Evolutionary conservation across 2,329 filamentous ascomycete species (phyloP).

Genomic region (Penicillium brasilianum): DNA sequence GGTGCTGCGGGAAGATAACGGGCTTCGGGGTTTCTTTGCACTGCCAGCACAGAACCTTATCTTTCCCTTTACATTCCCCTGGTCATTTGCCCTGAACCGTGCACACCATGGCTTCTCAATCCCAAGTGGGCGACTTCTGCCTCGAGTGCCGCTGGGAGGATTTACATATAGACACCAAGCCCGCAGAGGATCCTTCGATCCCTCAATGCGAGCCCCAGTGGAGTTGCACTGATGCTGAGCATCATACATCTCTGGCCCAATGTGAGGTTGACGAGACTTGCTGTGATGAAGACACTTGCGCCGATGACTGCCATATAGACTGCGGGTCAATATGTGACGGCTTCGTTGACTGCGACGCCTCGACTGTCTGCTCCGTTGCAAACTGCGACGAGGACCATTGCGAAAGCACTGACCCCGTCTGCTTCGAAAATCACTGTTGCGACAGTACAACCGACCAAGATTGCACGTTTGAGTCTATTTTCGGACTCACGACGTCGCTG

Average conservation of each 20-base stretch:
- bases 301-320: slow-evolving; percentile 41
- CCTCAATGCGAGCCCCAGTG: slow-evolving; percentile 32
- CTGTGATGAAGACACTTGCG: slow-evolving; percentile 46
- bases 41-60: neutral
- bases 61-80: slow-evolving; percentile 10
- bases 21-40: slow-evolving; percentile 2
- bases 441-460: slow-evolving; percentile 30
- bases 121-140: slow-evolving; percentile 43
- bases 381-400: slow-evolving; percentile 36
- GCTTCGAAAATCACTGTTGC: slow-evolving; percentile 48
- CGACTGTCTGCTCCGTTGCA: slow-evolving; percentile 43
- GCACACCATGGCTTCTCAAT: slow-evolving; percentile 40
- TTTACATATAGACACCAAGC: slow-evolving; percentile 43
- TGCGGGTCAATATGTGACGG: slow-evolving; percentile 50
- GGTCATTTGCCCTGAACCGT: slow-evolving; percentile 11
- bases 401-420: slow-evolving; percentile 39
- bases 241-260: slow-evolving; percentile 32
- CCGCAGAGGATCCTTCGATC: slow-evolving; percentile 30
- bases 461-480: slow-evolving; percentile 38
- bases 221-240: slow-evolving; percentile 38
- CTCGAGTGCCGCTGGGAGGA: slow-evolving; percentile 50
- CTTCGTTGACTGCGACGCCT: slow-evolving; percentile 47
- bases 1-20: slow-evolving; percentile 9
- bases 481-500: slow-evolving; percentile 40
- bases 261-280: slow-evolving; percentile 43